Base-by-base conservation (phyloP, 371 early-diverging fungal species). In the Zopfochytrium polystomum region DNA sequence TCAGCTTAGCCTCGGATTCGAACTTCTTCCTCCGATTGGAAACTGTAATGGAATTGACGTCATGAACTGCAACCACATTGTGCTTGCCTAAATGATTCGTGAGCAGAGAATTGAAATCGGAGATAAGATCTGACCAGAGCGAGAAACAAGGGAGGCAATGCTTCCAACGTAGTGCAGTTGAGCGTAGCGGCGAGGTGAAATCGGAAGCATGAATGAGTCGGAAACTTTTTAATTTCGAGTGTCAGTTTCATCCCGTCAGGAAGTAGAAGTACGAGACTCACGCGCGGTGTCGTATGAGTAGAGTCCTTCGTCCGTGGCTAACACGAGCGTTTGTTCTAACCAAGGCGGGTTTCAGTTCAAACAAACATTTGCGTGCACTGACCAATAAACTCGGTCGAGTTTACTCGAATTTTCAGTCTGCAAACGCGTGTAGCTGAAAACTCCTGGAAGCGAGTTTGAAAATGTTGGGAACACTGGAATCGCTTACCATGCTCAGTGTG, bases 261-360 rank as follows among this genome's bases (percentile, higher is more conserved):
- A 33, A 68, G 18, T 15, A 52, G n/a, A 25, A 18, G 27, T 6
- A 6, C 22, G 26, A 61, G 33, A 9, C 52, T 13, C 49, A 77
- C 74, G 63, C 25, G 62, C 64, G 18, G 68, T 72, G 25, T 78
- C 77, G 52, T 72, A 75, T 0, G 72, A 69, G 43, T 63, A 80
- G 22, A 82, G 68, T 2, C 82, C 81, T 27, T 80, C 74, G 34
- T 79, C 74, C 9, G 76, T 76, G 1, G 81, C 82, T 52, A 82
- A 56, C 2, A 82, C 57, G 20, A 82, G 66, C 11, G 70, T 62
- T 47, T 74, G 70, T 27, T 67, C 77, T 70, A 67, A 44, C 38
- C 15, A 56, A 25, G 23, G n/a, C 11, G n/a, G 23, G 34, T 33
- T 18, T 51, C 49, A 49, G 27, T 23, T 4, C 18, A 20, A 42